Percentiles rank a stretch among this genome's conserved stretches.
These are phyloP conservation scores for Ambrosiella cleistominuta DNA, from an alignment of 2,329 filamentous ascomycete species.

Conservation along the genomic window DNA sequence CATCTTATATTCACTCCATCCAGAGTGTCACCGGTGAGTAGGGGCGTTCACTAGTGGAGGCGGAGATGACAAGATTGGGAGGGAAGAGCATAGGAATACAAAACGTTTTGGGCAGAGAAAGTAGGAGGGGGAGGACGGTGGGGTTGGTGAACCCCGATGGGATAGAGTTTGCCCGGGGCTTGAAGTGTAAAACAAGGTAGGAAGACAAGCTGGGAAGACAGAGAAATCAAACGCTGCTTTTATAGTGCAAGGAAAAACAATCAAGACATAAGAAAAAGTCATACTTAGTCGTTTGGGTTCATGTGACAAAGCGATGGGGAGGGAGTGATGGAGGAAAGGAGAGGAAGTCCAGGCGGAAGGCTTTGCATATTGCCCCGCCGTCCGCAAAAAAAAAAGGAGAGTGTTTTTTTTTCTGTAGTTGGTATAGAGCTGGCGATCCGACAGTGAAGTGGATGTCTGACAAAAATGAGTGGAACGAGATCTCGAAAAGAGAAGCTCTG, in stretches of 20 bases:
- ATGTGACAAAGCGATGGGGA: not conserved
- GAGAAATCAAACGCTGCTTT: not conserved
- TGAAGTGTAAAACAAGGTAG: not conserved
- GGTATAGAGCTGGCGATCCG: not conserved
- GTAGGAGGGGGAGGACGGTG: not conserved
- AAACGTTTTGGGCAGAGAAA: slow-evolving; percentile 3
- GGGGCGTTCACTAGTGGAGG: not conserved
- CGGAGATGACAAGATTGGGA: not conserved
- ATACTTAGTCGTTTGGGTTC: slow-evolving; percentile 7
- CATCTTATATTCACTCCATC: not conserved
- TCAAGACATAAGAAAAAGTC: slow-evolving; percentile 3
- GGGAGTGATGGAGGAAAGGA: not conserved
- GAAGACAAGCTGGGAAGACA: not conserved
- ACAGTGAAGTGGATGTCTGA: not conserved
- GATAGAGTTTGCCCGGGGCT: not conserved
- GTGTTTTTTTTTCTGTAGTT: not conserved
- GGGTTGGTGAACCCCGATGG: not conserved
- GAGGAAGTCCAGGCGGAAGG: not conserved
- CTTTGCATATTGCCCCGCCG: not conserved
- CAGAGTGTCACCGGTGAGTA: not conserved
- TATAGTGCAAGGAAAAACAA: not conserved
- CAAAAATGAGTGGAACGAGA: slow-evolving; percentile 2
- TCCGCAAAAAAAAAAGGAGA: not conserved
- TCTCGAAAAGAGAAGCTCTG: not conserved
- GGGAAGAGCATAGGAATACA: not conserved